Evolutionary conservation across 148 eudicot species (phyloP), one percentile per base, ranked within the genome.

Genomic region (Fagopyrum esculentum): DNA sequence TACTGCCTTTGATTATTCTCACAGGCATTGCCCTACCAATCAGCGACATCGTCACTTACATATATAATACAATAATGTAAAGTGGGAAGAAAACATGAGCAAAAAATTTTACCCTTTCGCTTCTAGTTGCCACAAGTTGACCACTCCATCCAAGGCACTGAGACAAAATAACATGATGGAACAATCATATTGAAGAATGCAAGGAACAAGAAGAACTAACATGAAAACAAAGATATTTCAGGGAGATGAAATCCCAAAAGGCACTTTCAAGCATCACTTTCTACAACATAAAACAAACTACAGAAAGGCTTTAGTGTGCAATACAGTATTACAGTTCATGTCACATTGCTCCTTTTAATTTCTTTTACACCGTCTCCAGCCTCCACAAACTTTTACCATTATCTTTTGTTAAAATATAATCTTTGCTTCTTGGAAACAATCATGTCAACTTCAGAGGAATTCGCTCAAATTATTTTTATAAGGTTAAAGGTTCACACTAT

Each of bases 71-170:
- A 35, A 47, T 6, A 71, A 19, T 49, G 57, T 5, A 30, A 29
- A 73, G 11, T 54, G 45, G 54, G 4, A 55, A 74, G 63, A 26
- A 49, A 72, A 22, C 10, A 48, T 49, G 40, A 69, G 43, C 70
- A 47, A 11, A 71, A 74, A 6, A 74, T 74, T 73, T 64, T 90
- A 94, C 98, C 96, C 96, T 83, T 80, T 85, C 12, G 86, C 89
- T 76, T 94, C 95, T 66, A 92, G 57, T 84, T 94, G 89, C 98
- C 98, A 94, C 77, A 94, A 81, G 84, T 92, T 87, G 77, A 94
- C 82, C 51, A 87, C 80, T 80, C 98, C 98, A 89, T 94, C 98
- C 82, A 94, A 81, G 55, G 97, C 91, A 84, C 98, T 94, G 96
- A 72, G 64, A 40, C 70, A 80, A 73, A 22, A 43, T 45, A 49